Conservation (phyloP, 352 stramenopile genomes). For the Blastocystis sp. region DNA sequence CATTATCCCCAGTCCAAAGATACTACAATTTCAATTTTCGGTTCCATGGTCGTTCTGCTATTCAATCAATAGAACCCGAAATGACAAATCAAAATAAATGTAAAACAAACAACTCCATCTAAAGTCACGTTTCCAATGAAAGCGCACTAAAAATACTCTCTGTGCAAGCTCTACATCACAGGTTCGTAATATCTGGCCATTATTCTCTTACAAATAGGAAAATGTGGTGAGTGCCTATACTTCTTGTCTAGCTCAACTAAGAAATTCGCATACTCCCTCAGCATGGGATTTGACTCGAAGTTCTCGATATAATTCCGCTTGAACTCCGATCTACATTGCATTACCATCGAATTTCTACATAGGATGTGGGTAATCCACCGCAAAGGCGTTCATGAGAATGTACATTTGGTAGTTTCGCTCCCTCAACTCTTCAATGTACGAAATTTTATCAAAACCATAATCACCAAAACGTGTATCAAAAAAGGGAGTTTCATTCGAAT, state of each 20-base stretch:
- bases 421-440: constrained; percentile 31
- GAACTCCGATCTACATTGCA: not conserved
- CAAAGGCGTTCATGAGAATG: constrained; percentile 46
- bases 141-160: too few relatives aligned
- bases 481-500: not conserved
- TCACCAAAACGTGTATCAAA: constrained; percentile 13
- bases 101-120: too few relatives aligned
- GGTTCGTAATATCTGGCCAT: not conserved
- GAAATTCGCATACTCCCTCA: not conserved
- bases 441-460: constrained; percentile 59
- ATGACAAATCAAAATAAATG: too few relatives aligned
- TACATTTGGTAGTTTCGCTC: constrained; percentile 33
- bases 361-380: constrained; percentile 41
- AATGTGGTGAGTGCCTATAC: not conserved
- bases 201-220: not conserved
- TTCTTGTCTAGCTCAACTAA: not conserved
- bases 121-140: too few relatives aligned
- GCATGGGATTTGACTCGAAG: not conserved
- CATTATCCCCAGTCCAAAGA: not conserved
- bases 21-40: not conserved
- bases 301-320: not conserved
- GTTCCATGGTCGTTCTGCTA: not conserved
- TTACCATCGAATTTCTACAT: not conserved
- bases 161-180: not conserved
- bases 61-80: too few relatives aligned